Evolutionary conservation across 768 basidiomycete genomes (phyloP).

Genomic region (Boletus bicolor): DNA sequence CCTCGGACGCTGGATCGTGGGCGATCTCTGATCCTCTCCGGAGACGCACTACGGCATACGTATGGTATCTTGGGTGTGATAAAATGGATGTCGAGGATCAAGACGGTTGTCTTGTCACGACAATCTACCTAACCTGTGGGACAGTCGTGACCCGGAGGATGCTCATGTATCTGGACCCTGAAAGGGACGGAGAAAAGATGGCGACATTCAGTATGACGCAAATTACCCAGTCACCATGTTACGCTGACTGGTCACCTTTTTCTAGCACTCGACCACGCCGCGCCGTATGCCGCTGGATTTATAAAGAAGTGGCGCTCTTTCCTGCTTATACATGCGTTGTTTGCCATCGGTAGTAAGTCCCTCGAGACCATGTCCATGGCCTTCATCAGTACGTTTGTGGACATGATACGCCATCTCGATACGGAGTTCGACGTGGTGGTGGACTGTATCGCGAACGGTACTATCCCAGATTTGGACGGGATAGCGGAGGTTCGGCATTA

Average conservation of each 20-base stretch:
- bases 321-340: conserved; percentile 12
- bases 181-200: conserved; percentile 9
- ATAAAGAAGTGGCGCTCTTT: conserved; percentile 12
- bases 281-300: conserved; percentile 4
- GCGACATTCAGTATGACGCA: conserved; percentile 6
- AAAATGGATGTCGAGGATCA: not conserved
- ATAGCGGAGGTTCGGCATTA: conserved; percentile 1
- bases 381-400: conserved; percentile 13
- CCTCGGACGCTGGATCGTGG: not conserved
- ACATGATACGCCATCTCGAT: conserved; percentile 10
- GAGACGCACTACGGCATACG: conserved; percentile 2
- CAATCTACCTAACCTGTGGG: not conserved
- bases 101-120: not conserved
- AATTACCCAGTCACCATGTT: too few relatives aligned
- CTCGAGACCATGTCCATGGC: conserved; percentile 1
- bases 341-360: conserved; percentile 1
- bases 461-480: conserved; percentile 8
- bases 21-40: not conserved
- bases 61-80: not conserved
- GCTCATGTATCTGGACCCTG: not conserved
- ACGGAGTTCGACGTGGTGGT: conserved; percentile 8
- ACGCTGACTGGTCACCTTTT: not conserved
- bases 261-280: conserved; percentile 4
- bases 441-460: conserved; percentile 11
- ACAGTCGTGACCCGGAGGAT: not conserved